These are phyloP conservation scores for Malus sylvestris DNA, from an alignment of 306 rosid genomes.

Conservation along the genomic window DNA sequence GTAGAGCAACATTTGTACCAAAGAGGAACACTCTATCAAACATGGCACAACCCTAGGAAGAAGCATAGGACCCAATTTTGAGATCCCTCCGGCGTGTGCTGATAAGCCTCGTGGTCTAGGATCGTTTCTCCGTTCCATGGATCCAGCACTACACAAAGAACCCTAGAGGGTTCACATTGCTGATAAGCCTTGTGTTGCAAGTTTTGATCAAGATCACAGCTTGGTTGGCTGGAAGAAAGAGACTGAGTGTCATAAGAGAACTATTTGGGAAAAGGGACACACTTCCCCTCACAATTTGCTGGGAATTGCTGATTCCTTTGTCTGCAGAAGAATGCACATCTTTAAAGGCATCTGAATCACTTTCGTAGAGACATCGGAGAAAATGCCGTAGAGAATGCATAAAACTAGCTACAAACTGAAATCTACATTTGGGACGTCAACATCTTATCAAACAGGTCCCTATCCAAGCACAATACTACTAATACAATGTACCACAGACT, in stretches of 20 bases:
- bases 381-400: background rate
- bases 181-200: constrained; percentile 55
- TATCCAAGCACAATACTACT: background rate
- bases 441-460: background rate
- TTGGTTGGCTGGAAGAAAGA: constrained; percentile 40
- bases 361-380: background rate
- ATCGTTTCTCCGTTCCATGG: constrained; percentile 43
- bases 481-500: background rate
- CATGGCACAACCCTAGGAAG: constrained; percentile 63
- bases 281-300: constrained; percentile 52
- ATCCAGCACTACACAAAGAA: constrained; percentile 49
- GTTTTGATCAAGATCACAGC: constrained; percentile 40
- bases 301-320: constrained; percentile 58
- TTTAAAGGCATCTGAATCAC: too few species aligned
- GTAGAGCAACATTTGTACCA: constrained; percentile 48
- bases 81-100: constrained; percentile 67
- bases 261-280: constrained; percentile 15
- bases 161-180: constrained; percentile 81
- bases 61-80: constrained; percentile 48
- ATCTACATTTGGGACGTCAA: background rate
- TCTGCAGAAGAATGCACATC: background rate
- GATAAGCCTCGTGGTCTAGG: constrained; percentile 47
- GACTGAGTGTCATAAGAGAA: constrained; percentile 45
- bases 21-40: constrained; percentile 40
- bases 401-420: background rate